A percentile compares a stretch with the other conserved stretches of the same genome.
Conservation (phyloP, 2,329 filamentous ascomycete genomes). For the Bipolaris bicolor region DNA sequence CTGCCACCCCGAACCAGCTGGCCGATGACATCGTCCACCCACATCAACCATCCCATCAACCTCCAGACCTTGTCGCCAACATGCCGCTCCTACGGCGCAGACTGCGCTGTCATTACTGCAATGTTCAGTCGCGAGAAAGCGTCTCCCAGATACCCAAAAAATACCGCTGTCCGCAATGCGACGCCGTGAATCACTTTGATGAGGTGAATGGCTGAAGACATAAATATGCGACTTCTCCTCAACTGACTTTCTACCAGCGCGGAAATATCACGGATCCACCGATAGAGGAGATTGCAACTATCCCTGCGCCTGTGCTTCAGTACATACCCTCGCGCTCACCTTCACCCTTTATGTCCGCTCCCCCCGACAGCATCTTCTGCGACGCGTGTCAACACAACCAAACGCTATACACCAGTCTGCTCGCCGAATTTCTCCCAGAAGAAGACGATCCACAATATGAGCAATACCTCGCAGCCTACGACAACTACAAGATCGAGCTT, state of each 20-base stretch:
- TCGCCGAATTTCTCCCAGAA: constrained; percentile 79
- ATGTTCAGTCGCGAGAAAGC: constrained; percentile 29
- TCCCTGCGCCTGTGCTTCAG: constrained; percentile 26
- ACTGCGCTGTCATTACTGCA: constrained; percentile 47
- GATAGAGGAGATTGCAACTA: constrained; percentile 54
- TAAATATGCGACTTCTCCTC: neutral
- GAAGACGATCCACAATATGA: constrained; percentile 70
- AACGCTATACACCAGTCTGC: constrained; percentile 73
- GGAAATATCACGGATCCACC: constrained; percentile 90
- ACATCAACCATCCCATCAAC: constrained; percentile 2
- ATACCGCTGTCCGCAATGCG: constrained; percentile 65
- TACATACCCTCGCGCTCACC: constrained; percentile 37
- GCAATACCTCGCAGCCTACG: constrained; percentile 71
- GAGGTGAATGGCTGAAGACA: constrained; percentile 61
- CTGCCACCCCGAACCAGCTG: constrained; percentile 18
- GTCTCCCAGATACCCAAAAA: constrained; percentile 29
- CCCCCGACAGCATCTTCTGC: constrained; percentile 65
- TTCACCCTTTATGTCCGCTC: constrained; percentile 29
- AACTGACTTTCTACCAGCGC: constrained; percentile 60
- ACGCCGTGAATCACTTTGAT: constrained; percentile 88
- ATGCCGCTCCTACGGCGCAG: constrained; percentile 46
- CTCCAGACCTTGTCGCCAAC: constrained; percentile 10
- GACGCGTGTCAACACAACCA: constrained; percentile 87
- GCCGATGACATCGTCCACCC: constrained; percentile 18
- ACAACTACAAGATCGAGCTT: constrained; percentile 71